Evolutionary conservation across 768 basidiomycete species (phyloP).

Genomic region (Amanita exitialis): DNA sequence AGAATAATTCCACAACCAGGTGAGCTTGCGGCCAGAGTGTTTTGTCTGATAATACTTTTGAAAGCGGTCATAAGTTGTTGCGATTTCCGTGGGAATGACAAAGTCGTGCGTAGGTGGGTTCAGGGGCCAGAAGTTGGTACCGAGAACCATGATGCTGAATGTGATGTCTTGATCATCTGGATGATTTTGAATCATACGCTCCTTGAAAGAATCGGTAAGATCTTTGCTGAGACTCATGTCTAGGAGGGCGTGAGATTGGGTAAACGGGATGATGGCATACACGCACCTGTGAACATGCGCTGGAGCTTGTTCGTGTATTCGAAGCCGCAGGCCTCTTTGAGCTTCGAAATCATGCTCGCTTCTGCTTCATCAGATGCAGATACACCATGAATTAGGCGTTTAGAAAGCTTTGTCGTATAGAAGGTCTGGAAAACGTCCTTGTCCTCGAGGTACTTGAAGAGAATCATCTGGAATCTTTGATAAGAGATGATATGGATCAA

Average conservation of each 20-base stretch:
- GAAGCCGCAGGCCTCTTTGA: slow-evolving; percentile 97
- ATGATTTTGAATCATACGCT: slow-evolving; percentile 84
- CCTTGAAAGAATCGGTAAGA: slow-evolving; percentile 94
- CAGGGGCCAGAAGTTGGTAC: slow-evolving; percentile 96
- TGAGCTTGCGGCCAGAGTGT: slow-evolving; percentile 91
- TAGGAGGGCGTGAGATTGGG: slow-evolving; percentile 17
- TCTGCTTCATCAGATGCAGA: slow-evolving; percentile 97
- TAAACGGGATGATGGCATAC: background rate
- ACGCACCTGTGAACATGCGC: slow-evolving; percentile 95
- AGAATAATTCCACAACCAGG: slow-evolving; percentile 98
- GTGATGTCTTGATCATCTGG: slow-evolving; percentile 78
- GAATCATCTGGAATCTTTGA: slow-evolving; percentile 66
- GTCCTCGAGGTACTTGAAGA: slow-evolving; percentile 99
- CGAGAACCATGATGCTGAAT: slow-evolving; percentile 90
- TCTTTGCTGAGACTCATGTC: slow-evolving; percentile 97
- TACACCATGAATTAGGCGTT: slow-evolving; percentile 85
- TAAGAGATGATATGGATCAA: slow-evolving; percentile 14
- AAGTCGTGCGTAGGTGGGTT: slow-evolving; percentile 81
- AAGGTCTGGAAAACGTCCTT: slow-evolving; percentile 99
- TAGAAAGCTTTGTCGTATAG: slow-evolving; percentile 94
- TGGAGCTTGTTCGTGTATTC: slow-evolving; percentile 98
- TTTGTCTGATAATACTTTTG: slow-evolving; percentile 90
- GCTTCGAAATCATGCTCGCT: slow-evolving; percentile 97
- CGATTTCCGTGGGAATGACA: slow-evolving; percentile 81
- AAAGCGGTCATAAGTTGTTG: slow-evolving; percentile 87